These are phyloP conservation scores for Limonium bicolor DNA, from an alignment of 148 eudicot genomes.

Conservation along the genomic window DNA sequence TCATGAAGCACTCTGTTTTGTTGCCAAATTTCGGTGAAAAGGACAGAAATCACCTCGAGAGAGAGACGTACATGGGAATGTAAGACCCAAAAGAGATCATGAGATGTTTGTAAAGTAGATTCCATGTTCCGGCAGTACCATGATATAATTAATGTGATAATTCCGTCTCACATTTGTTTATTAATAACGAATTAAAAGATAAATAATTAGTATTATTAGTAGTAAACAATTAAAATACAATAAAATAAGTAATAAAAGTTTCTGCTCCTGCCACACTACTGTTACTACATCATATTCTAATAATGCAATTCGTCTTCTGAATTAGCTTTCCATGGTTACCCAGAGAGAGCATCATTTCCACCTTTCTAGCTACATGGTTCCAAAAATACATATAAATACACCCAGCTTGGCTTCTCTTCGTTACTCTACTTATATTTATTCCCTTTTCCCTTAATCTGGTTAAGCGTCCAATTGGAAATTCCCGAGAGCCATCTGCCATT, in stretches of 20 bases:
- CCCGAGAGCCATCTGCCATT: neutral
- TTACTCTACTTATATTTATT: neutral
- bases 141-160: neutral
- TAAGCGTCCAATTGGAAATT: neutral
- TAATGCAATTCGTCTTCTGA: too few species aligned
- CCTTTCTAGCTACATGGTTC: too few species aligned
- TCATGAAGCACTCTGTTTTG: too few species aligned
- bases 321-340: too few species aligned
- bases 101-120: neutral
- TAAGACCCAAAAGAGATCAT: neutral
- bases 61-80: neutral
- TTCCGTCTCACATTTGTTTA: too few species aligned
- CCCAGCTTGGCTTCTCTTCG: too few species aligned
- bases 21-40: conserved; percentile 48
- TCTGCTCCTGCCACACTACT: too few species aligned
- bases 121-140: neutral
- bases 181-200: neutral
- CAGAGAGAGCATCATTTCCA: too few species aligned
- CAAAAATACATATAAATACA: too few species aligned
- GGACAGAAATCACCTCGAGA: conserved; percentile 13
- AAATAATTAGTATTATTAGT: neutral
- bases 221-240: neutral
- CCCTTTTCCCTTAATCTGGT: neutral
- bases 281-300: too few species aligned
- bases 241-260: neutral